Base-by-base conservation (phyloP, 805 yeast genomes). In the Hanseniaspora jakobsenii region DNA sequence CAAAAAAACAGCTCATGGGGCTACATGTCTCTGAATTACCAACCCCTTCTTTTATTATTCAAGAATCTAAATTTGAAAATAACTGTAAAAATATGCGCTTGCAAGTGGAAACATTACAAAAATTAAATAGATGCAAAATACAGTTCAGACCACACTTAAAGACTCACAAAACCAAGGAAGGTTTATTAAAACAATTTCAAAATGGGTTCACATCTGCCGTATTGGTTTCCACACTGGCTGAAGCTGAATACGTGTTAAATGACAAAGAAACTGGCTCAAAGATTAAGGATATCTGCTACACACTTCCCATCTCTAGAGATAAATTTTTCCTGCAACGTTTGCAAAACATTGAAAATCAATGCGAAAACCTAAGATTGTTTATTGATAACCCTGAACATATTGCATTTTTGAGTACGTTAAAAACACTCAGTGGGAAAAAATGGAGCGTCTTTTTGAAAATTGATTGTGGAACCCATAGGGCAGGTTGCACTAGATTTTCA, bases 401-500 rank as follows among this genome's bases (percentile, higher is more conserved):
- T 81, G 32, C 67, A 69, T 1, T 59, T 66, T 8, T 58, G 81
- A 49, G 57, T 56, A 1, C 56, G 63, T 1, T 75, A 58, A 54
- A 38, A 5, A 27, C 29, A 7, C 27, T 16, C n/a, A 14, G 26
- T 10, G 38, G 31, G 4, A 50, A 61, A 16, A 48, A n/a, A n/a
- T 80, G 87, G 85, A 70, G 78, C 1, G 57, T 79, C 1, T 79
- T 78, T 51, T 56, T 82, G 44, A 82, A 82, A 57, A 65, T 82
- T 32, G 76, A 82, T 52, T 71, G 75, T 68, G 91, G 91, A 1
- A 74, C 81, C 2, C 64, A 73, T 48, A 61, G 93, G 47, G 91
- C 91, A 3, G 93, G 93, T 7, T 53, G 65, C 23, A 45, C 23
- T 24, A 50, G 52, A 23, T 66, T 57, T 23, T 53, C 68, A 1